Evolutionary conservation across 768 basidiomycete genomes (phyloP), one percentile per base, ranked within the genome.

Genomic region (Dentipellis fragilis): DNA sequence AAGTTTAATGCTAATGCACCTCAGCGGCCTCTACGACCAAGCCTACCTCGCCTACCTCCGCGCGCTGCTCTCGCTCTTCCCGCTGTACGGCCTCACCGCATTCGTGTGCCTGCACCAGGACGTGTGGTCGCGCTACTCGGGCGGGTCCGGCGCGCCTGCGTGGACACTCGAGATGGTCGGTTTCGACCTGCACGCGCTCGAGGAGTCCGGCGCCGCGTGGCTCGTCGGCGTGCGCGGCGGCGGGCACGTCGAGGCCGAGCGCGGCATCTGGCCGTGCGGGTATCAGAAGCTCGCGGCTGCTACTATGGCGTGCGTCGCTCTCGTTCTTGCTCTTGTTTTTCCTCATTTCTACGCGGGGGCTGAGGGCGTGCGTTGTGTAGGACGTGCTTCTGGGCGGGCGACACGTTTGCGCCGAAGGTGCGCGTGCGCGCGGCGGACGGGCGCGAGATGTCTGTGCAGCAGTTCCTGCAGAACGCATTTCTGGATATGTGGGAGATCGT

Each of bases 101-200:
- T 90, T 89, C 62, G 78, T 94, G 16, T 83, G 83, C 10, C 66
- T 95, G 55, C 95, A 98, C 66, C 95, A 95, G 68, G 93, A 97
- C 66, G 92, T 97, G 35, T 97, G 92, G 89, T 95, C 93, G 0
- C 83, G 95, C 4, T 94, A 93, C 63, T 83, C 84, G 2, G 95
- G 95, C 8, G 95, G 95, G 46, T 95, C 92, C 1, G 95, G 96
- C 1, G 94, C 95, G 0, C 96, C 96, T 1, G 92, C 89, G 3
- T 99, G 96, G 95, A 96, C 93, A 1, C 73, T 98, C 1, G 85
- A 91, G 57, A 69, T 79, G 10, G 86, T 84, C 8, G 96, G 95
- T 0, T 92, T 98, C 59, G 89, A 95, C 65, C 71, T 96, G 2
- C 72, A 79, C 45, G 80, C 80, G 1, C 72, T 98, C 3, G 92